Evolutionary conservation across 225 moss, liverwort and hornwort genomes (phyloP).

Genomic region (Pseudisothecium myosuroides): DNA sequence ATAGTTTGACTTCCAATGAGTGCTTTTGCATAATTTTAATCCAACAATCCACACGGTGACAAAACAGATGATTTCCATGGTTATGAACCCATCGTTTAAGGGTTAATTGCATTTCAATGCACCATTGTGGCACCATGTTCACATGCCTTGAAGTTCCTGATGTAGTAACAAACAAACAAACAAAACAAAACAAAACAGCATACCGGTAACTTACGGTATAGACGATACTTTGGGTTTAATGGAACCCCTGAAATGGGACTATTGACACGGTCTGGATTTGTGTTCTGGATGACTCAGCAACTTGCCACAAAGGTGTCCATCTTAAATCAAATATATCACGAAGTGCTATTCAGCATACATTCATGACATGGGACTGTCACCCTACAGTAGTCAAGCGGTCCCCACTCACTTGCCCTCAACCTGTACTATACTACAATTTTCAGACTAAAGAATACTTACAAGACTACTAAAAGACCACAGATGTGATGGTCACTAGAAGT

Average conservation of each 20-base stretch:
- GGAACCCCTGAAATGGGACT: background rate
- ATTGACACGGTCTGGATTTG: background rate
- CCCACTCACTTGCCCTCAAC: constrained; percentile 5
- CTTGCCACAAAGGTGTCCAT: constrained; percentile 8
- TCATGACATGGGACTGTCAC: constrained; percentile 3
- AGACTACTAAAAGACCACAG: constrained; percentile 9
- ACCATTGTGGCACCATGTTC: too few relatives aligned
- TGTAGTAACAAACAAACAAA: too few relatives aligned
- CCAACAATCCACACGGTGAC: too few relatives aligned
- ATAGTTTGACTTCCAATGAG: too few relatives aligned
- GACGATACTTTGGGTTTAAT: too few relatives aligned
- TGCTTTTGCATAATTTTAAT: too few relatives aligned
- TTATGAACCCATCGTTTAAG: too few relatives aligned
- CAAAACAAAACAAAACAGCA: too few relatives aligned
- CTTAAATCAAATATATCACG: constrained; percentile 11
- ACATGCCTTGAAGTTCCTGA: too few relatives aligned
- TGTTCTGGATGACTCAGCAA: background rate
- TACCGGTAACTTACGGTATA: too few relatives aligned
- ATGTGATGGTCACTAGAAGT: constrained; percentile 7
- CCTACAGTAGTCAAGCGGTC: background rate
- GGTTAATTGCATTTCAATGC: too few relatives aligned
- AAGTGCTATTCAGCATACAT: background rate
- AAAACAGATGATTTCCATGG: too few relatives aligned
- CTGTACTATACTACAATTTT: constrained; percentile 39
- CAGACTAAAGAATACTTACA: constrained; percentile 37